Evolutionary conservation across 202 grass and related monocot species (phyloP).

Genomic region (Schoenoplectus triqueter): DNA sequence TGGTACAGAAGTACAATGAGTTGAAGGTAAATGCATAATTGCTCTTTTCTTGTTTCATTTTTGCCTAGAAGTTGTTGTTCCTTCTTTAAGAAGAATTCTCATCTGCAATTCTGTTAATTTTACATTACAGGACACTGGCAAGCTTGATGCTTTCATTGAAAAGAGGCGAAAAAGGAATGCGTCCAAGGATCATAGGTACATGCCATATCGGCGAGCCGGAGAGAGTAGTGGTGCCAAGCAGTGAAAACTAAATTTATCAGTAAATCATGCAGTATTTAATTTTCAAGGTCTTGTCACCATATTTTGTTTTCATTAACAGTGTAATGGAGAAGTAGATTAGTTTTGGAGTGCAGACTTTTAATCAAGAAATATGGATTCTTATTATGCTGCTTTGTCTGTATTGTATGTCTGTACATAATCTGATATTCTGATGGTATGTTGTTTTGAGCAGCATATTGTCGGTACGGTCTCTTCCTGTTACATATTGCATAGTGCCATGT

Average conservation of each 20-base stretch:
- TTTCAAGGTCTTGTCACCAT: not conserved
- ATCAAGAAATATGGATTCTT: not conserved
- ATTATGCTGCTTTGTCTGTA: constrained; percentile 21
- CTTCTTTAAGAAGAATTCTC: not conserved
- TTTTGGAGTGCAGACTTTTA: constrained; percentile 29
- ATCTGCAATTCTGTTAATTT: constrained; percentile 9
- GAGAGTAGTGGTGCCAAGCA: constrained; percentile 39
- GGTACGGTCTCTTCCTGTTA: no score
- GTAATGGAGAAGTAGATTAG: constrained; percentile 4
- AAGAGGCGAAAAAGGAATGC: constrained; percentile 79
- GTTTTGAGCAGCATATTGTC: not conserved
- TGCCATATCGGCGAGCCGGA: constrained; percentile 69
- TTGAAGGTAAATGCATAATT: constrained; percentile 63
- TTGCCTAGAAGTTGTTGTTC: not conserved
- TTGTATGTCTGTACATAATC: not conserved
- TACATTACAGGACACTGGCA: constrained; percentile 67
- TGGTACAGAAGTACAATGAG: constrained; percentile 86
- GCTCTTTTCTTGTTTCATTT: not conserved
- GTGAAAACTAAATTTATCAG: constrained; percentile 1
- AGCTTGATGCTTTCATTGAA: constrained; percentile 82
- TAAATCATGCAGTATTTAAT: not conserved
- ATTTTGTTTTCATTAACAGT: constrained; percentile 18
- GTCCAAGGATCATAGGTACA: constrained; percentile 93
- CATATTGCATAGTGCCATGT: no score
- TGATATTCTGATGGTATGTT: not conserved